Conservation (phyloP, 805 yeast genomes). For the Metschnikowia vanudenii region DNA sequence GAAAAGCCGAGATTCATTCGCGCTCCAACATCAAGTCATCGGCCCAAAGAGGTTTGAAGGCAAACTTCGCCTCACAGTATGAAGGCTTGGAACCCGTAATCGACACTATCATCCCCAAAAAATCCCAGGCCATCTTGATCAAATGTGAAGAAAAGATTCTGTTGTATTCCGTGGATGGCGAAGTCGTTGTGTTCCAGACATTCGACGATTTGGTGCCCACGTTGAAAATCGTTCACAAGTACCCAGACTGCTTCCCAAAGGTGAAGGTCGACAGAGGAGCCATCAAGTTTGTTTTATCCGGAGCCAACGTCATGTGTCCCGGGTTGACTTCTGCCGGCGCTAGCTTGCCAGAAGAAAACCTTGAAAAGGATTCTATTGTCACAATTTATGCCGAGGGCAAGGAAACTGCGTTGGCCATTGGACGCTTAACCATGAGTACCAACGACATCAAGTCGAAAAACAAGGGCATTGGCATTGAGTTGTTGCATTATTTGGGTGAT, state of each 20-base stretch:
- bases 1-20: conserved; percentile 84
- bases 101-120: conserved; percentile 85
- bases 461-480: conserved; percentile 87
- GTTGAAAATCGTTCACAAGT: conserved; percentile 71
- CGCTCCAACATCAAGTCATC: conserved; percentile 91
- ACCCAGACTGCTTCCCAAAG: conserved; percentile 78
- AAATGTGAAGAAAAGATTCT: conserved; percentile 91
- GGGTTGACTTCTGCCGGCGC: conserved; percentile 90
- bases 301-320: conserved; percentile 97
- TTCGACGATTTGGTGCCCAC: conserved; percentile 79
- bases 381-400: conserved; percentile 90
- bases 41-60: conserved; percentile 83
- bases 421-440: conserved; percentile 83
- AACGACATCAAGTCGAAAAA: conserved; percentile 80
- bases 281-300: conserved; percentile 89
- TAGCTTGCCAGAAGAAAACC: conserved; percentile 67
- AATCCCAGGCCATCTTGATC: conserved; percentile 71
- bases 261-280: conserved; percentile 96
- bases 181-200: conserved; percentile 76
- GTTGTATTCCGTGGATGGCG: conserved; percentile 67
- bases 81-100: conserved; percentile 72
- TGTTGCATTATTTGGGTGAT: conserved; percentile 82
- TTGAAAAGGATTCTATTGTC: conserved; percentile 69
- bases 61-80: conserved; percentile 70
- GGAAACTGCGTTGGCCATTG: conserved; percentile 85